A percentile compares a stretch with the other conserved stretches of the same genome.
These are phyloP conservation scores for Nakataea oryzae DNA, from an alignment of 2,329 filamentous ascomycete species.

Conservation along the genomic window DNA sequence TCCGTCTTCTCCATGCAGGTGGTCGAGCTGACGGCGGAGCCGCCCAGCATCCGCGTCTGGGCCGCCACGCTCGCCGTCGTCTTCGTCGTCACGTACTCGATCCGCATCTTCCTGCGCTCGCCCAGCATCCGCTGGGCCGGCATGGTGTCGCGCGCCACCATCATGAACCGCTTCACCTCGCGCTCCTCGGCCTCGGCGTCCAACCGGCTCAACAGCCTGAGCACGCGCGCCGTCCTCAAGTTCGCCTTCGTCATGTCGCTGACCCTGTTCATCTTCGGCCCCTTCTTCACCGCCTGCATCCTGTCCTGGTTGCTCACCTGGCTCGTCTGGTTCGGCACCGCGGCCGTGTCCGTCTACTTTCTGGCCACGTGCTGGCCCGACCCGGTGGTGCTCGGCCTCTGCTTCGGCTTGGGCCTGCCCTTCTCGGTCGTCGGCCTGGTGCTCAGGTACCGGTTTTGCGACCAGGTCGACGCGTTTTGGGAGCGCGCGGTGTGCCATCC, in stretches of 20 bases:
- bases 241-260: neutral
- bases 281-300: neutral
- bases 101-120: neutral
- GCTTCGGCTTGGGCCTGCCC: neutral
- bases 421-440: neutral
- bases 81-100: neutral
- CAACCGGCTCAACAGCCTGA: neutral
- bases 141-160: neutral
- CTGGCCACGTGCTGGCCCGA: neutral
- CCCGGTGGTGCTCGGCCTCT: neutral
- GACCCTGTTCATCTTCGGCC: neutral
- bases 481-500: neutral
- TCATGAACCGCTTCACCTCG: neutral
- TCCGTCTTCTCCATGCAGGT: slow-evolving; percentile 1
- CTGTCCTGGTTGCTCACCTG: neutral
- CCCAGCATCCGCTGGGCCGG: neutral
- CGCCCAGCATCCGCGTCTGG: neutral
- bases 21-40: neutral
- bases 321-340: neutral
- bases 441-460: neutral
- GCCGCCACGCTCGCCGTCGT: neutral
- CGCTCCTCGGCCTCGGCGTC: neutral
- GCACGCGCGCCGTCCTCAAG: neutral
- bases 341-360: neutral
- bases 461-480: neutral